phyloP scores from a whole-genome alignment of 1,139 yeast genomes.

The Magnusiomyces ingens region DNA sequence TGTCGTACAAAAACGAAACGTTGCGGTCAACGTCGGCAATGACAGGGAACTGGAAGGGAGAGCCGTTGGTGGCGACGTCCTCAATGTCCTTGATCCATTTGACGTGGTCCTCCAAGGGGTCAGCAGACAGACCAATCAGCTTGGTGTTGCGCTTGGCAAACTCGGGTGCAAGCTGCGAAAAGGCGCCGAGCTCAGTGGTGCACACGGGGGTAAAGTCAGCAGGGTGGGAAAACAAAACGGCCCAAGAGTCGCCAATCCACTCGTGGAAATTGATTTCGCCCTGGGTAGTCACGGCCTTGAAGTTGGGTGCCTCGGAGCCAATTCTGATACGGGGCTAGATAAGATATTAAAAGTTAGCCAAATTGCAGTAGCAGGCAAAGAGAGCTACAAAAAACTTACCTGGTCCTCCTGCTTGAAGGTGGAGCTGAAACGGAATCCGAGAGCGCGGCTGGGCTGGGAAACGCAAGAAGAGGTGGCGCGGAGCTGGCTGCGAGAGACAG shows the following conservation, averaged over 20 bases:
- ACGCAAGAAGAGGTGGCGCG: constrained; percentile 9
- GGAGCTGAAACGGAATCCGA: constrained; percentile 16
- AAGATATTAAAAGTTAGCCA: not conserved
- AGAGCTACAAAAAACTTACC: constrained; percentile 12
- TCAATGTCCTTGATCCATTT: constrained; percentile 85
- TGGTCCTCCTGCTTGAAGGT: constrained; percentile 22
- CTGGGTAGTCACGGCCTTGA: constrained; percentile 66
- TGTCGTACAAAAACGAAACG: constrained; percentile 77
- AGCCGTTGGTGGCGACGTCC: constrained; percentile 58
- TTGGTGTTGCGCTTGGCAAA: constrained; percentile 74
- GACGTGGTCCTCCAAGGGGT: constrained; percentile 67
- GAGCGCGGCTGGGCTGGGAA: constrained; percentile 6
- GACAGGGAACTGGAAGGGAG: constrained; percentile 73
- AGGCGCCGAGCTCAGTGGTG: constrained; percentile 91
- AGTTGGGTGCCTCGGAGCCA: constrained; percentile 73
- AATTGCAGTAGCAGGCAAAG: not conserved
- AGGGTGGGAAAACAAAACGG: constrained; percentile 82
- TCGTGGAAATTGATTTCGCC: constrained; percentile 80
- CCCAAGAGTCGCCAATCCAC: constrained; percentile 76
- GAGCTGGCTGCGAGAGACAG: constrained; percentile 9
- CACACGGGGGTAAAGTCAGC: constrained; percentile 95
- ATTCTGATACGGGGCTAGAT: constrained; percentile 46
- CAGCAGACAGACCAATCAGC: constrained; percentile 80
- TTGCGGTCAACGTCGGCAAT: constrained; percentile 77
- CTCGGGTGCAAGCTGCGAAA: constrained; percentile 77